phyloP scores from a whole-genome alignment of 2,329 filamentous ascomycete species.

The Massarina eburnea region DNA sequence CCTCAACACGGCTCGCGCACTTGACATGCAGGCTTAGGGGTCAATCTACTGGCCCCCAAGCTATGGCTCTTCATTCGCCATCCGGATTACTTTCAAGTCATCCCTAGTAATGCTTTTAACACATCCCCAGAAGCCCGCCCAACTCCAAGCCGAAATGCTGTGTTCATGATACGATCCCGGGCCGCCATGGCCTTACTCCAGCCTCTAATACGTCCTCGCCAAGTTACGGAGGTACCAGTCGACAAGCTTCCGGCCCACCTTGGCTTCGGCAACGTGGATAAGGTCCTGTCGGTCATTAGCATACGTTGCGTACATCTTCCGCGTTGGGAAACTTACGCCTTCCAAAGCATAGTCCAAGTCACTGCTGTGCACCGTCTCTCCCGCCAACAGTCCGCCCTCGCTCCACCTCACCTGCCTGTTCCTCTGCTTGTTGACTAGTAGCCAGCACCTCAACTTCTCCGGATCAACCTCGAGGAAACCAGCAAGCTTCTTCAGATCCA shows the following conservation, averaged over 20 bases:
- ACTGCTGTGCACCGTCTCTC: slow-evolving; percentile 88
- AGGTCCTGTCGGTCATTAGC: slow-evolving; percentile 65
- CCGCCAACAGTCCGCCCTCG: slow-evolving; percentile 86
- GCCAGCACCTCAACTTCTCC: slow-evolving; percentile 91
- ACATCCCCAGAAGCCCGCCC: slow-evolving; percentile 26
- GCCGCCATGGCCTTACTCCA: slow-evolving; percentile 6
- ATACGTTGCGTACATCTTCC: neutral
- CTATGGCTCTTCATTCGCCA: slow-evolving; percentile 15
- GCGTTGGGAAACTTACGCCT: slow-evolving; percentile 63
- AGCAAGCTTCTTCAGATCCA: slow-evolving; percentile 97
- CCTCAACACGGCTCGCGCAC: neutral
- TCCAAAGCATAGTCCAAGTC: slow-evolving; percentile 98
- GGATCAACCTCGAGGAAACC: slow-evolving; percentile 96
- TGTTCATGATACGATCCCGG: slow-evolving; percentile 20
- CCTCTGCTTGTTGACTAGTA: slow-evolving; percentile 97
- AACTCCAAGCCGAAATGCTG: slow-evolving; percentile 42
- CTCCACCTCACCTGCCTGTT: slow-evolving; percentile 95
- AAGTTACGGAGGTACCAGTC: slow-evolving; percentile 99
- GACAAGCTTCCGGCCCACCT: slow-evolving; percentile 94
- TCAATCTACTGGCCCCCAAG: slow-evolving; percentile 9
- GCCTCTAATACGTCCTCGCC: slow-evolving; percentile 80
- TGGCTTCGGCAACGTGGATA: slow-evolving; percentile 98
- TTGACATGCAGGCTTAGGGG: slow-evolving; percentile 5
- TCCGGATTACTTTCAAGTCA: slow-evolving; percentile 12
- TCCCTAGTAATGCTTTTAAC: slow-evolving; percentile 33